phyloP scores from a whole-genome alignment of 495 filamentous ascomycete species.

The Aspergillus nidulans region DNA sequence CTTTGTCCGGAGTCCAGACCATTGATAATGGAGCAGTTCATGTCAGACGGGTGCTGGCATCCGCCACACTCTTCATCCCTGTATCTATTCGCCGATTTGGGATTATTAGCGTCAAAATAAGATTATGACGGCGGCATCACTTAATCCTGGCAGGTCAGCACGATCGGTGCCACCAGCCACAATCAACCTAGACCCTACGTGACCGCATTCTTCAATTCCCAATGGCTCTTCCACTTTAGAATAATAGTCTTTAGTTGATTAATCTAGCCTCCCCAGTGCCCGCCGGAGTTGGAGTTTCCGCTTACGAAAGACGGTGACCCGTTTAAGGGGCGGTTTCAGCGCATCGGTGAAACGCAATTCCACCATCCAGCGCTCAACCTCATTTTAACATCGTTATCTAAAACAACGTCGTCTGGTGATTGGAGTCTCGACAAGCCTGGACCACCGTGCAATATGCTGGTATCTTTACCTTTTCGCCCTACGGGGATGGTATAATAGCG shows the following conservation, averaged over 20 bases:
- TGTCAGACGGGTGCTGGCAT: neutral
- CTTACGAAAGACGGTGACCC: neutral
- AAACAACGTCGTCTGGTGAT: slow-evolving; percentile 1
- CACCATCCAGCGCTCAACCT: neutral
- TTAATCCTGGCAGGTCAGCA: neutral
- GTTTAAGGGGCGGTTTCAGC: neutral
- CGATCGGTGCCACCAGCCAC: neutral
- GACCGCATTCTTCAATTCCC: too few relatives aligned
- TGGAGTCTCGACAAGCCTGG: neutral
- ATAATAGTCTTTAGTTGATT: neutral
- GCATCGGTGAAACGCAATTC: neutral
- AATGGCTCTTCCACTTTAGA: neutral
- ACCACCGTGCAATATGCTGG: neutral
- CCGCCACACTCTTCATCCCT: neutral
- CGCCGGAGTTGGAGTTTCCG: neutral
- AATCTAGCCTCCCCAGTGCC: neutral
- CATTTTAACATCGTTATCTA: neutral
- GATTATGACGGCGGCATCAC: neutral
- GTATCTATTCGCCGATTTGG: neutral
- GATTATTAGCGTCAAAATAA: neutral
- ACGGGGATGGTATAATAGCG: neutral
- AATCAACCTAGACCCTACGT: neutral
- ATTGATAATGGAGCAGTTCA: neutral
- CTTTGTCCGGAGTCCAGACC: neutral
- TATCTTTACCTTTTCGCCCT: neutral